Percentiles rank a stretch among this genome's conserved stretches.
phyloP scores from a whole-genome alignment of 2,329 filamentous ascomycete genomes.

The Orbilia brochopaga region DNA sequence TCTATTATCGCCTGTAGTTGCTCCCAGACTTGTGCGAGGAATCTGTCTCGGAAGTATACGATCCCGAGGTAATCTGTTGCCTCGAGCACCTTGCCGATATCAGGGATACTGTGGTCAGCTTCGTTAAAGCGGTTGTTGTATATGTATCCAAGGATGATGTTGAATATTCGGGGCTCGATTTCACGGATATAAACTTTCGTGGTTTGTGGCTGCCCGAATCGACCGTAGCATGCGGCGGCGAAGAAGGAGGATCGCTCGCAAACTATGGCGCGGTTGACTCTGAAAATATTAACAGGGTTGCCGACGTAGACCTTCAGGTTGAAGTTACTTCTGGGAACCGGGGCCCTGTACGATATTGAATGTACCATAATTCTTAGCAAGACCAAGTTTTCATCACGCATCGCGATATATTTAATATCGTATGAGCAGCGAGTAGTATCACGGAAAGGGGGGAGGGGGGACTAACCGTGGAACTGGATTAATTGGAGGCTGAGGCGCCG shows the following conservation, averaged over 20 bases:
- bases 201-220: not conserved
- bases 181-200: conserved; percentile 1
- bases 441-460: too few species aligned
- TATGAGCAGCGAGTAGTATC: too few species aligned
- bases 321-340: too few species aligned
- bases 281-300: conserved; percentile 27
- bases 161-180: not conserved
- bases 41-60: not conserved
- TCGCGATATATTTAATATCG: too few species aligned
- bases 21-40: conserved; percentile 8
- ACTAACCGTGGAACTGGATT: too few species aligned
- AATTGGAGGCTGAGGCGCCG: too few species aligned
- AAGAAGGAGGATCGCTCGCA: conserved; percentile 51
- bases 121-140: conserved; percentile 8
- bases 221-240: conserved; percentile 42
- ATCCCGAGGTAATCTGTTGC: conserved; percentile 12
- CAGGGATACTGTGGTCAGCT: not conserved
- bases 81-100: not conserved
- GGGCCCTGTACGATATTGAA: too few species aligned
- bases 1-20: not conserved
- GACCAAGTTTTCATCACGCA: too few species aligned
- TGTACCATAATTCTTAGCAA: too few species aligned
- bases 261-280: conserved; percentile 50
- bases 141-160: conserved; percentile 3
- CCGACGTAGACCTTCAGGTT: conserved; percentile 46